Evolutionary conservation across 2,329 filamentous ascomycete species (phyloP).

Genomic region (Cercospora canescens): DNA sequence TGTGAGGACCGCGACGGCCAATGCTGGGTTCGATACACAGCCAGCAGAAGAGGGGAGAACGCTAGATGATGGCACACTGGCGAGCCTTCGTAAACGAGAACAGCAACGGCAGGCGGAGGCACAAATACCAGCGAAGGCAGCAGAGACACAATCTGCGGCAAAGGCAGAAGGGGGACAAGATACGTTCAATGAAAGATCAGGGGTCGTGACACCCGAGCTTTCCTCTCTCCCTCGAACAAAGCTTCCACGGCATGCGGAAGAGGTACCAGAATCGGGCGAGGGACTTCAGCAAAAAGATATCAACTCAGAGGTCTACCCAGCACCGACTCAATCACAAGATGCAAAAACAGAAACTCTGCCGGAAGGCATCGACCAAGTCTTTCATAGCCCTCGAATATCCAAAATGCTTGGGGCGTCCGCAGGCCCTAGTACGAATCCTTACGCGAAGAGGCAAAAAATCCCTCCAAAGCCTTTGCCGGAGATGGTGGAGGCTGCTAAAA

Average conservation of each 20-base stretch:
- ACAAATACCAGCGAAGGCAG: constrained; percentile 52
- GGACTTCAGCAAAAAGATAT: constrained; percentile 45
- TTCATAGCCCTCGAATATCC: constrained; percentile 61
- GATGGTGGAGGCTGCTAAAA: constrained; percentile 34
- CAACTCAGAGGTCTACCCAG: constrained; percentile 56
- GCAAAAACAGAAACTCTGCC: constrained; percentile 37
- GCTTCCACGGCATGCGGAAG: constrained; percentile 54
- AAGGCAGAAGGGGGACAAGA: constrained; percentile 47
- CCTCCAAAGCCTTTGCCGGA: constrained; percentile 35
- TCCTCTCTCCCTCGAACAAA: constrained; percentile 55
- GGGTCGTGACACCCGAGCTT: constrained; percentile 46
- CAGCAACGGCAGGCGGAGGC: constrained; percentile 52
- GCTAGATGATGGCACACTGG: constrained; percentile 39
- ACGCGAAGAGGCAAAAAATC: constrained; percentile 31
- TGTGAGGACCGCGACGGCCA: constrained; percentile 7
- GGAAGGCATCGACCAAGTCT: constrained; percentile 61
- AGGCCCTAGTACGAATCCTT: constrained; percentile 40
- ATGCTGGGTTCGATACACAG: constrained; percentile 10
- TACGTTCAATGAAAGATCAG: constrained; percentile 56
- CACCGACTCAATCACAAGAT: constrained; percentile 7
- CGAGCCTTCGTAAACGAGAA: constrained; percentile 29
- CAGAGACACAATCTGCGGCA: constrained; percentile 42
- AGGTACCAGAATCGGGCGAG: constrained; percentile 45
- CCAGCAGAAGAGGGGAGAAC: not conserved
- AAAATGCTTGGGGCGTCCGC: constrained; percentile 49